A percentile compares a stretch with the other conserved stretches of the same genome.
These are phyloP conservation scores for Pluteus cervinus DNA, from an alignment of 768 basidiomycete species.

Conservation along the genomic window DNA sequence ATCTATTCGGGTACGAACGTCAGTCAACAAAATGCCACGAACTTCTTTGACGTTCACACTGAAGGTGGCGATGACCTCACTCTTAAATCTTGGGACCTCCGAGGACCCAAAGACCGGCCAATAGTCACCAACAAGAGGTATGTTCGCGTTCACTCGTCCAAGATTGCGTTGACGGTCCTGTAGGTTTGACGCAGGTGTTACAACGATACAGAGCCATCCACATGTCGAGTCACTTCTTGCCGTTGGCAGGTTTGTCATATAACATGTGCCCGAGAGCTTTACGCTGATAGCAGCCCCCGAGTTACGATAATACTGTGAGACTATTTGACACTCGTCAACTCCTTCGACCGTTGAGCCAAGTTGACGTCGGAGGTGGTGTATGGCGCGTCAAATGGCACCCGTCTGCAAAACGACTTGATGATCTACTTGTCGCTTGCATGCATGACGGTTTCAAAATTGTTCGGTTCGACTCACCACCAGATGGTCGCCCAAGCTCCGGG, in stretches of 20 bases:
- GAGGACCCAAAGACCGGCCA: conserved; percentile 54
- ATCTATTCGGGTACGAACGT: conserved; percentile 70
- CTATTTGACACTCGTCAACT: conserved; percentile 80
- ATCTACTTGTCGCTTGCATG: conserved; percentile 95
- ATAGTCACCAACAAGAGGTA: conserved; percentile 72
- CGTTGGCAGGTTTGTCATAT: conserved; percentile 71
- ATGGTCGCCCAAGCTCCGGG: no score
- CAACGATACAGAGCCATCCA: conserved; percentile 82
- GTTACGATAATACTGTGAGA: conserved; percentile 78
- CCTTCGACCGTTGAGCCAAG: conserved; percentile 44
- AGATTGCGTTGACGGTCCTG: conserved; percentile 3
- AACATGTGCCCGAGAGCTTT: no score
- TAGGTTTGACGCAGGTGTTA: conserved; percentile 92
- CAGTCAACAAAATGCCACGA: not conserved
- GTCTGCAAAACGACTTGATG: conserved; percentile 48
- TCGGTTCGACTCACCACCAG: conserved; percentile 30
- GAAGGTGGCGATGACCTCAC: conserved; percentile 92
- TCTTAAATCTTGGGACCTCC: conserved; percentile 87
- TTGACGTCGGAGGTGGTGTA: conserved; percentile 82
- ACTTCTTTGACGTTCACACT: not conserved
- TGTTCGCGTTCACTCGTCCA: conserved; percentile 2
- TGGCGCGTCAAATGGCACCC: conserved; percentile 99
- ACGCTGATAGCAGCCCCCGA: conserved; percentile 25
- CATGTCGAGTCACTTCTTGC: conserved; percentile 76
- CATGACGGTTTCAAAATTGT: conserved; percentile 93